These are phyloP conservation scores for Pachyrhizus erosus DNA, from an alignment of 306 rosid genomes.

Conservation along the genomic window DNA sequence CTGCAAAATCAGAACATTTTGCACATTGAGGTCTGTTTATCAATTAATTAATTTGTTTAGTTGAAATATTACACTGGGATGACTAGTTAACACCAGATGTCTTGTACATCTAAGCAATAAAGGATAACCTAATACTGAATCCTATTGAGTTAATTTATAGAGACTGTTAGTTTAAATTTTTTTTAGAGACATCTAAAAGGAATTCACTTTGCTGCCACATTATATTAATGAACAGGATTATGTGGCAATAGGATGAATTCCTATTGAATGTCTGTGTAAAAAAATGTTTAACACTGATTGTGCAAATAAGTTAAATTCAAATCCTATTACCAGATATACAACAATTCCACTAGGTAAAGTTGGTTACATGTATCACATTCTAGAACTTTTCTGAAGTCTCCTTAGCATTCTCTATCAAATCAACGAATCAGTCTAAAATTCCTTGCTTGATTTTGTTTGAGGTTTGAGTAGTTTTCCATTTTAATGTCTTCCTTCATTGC, in stretches of 20 bases:
- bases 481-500: slow-evolving; percentile 3
- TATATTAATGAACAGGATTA: not conserved
- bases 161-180: not conserved
- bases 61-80: slow-evolving; percentile 27
- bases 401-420: slow-evolving; percentile 1
- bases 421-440: not conserved
- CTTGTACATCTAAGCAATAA: not conserved
- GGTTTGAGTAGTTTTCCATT: slow-evolving; percentile 28
- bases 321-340: not conserved
- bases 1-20: slow-evolving; percentile 74
- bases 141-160: not conserved
- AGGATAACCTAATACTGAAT: not conserved
- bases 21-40: slow-evolving; percentile 73
- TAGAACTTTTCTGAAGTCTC: slow-evolving; percentile 12
- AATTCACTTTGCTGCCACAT: not conserved
- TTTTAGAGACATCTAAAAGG: not conserved
- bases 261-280: not conserved
- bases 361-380: not conserved
- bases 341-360: not conserved
- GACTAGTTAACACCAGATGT: slow-evolving; percentile 4
- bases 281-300: not conserved
- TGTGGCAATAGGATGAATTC: not conserved
- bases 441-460: slow-evolving; percentile 21
- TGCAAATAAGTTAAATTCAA: not conserved
- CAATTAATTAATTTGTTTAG: slow-evolving; percentile 4